Percentiles rank a stretch among this genome's conserved stretches.
These are phyloP conservation scores for Colletotrichum sp. DNA, from an alignment of 2,329 filamentous ascomycete species.

Conservation along the genomic window DNA sequence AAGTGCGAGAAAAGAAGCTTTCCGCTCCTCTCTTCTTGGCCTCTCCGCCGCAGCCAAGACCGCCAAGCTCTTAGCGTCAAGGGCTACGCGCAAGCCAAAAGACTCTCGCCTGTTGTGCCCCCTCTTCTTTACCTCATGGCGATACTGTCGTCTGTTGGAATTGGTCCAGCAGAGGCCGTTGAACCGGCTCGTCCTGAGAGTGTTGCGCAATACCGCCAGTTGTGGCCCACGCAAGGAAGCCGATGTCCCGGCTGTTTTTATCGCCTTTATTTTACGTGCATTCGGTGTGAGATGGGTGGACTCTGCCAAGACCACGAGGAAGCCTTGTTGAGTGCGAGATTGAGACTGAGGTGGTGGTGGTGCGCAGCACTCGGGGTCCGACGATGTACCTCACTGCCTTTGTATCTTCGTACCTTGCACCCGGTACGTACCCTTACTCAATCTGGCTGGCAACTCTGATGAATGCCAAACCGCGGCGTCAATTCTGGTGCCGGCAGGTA, in stretches of 20 bases:
- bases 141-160: not conserved
- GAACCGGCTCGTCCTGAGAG: slow-evolving; percentile 18
- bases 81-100: slow-evolving; percentile 19
- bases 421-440: not conserved
- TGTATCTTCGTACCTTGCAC: not conserved
- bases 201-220: slow-evolving; percentile 18
- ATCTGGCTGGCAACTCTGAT: not conserved
- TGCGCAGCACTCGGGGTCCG: slow-evolving; percentile 3
- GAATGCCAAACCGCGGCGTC: not conserved
- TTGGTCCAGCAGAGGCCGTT: slow-evolving; percentile 11
- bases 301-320: slow-evolving; percentile 5
- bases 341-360: not conserved
- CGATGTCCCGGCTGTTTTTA: slow-evolving; percentile 1
- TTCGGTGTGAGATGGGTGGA: not conserved
- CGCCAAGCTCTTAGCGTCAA: slow-evolving; percentile 18
- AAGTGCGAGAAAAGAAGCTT: slow-evolving; percentile 20
- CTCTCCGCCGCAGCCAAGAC: slow-evolving; percentile 22
- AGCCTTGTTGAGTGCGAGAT: not conserved
- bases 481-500: slow-evolving; percentile 3
- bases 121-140: not conserved
- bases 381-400: not conserved
- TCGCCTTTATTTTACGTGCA: not conserved
- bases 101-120: slow-evolving; percentile 3
- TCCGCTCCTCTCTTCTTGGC: slow-evolving; percentile 22
- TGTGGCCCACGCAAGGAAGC: slow-evolving; percentile 17